These are phyloP conservation scores for Aspergillus udagawae DNA, from an alignment of 2,329 filamentous ascomycete species.

Conservation along the genomic window DNA sequence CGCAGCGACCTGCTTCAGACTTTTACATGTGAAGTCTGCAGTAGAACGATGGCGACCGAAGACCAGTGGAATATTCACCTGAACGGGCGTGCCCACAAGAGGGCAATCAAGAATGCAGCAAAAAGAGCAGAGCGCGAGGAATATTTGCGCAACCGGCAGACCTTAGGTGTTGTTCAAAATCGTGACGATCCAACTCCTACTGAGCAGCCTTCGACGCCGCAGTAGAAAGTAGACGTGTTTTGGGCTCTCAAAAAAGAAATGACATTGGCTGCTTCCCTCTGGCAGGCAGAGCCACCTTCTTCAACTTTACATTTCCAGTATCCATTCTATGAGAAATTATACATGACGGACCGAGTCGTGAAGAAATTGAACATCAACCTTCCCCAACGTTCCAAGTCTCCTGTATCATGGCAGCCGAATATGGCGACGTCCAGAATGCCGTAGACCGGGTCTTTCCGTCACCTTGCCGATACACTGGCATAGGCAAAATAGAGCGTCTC, in stretches of 20 bases:
- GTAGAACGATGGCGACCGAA: slow-evolving; percentile 51
- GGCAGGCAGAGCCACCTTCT: background rate
- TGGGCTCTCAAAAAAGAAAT: background rate
- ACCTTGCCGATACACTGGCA: background rate
- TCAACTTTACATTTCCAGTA: background rate
- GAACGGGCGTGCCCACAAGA: slow-evolving; percentile 55
- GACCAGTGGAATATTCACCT: slow-evolving; percentile 57
- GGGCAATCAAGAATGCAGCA: slow-evolving; percentile 46
- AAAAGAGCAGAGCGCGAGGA: slow-evolving; percentile 29
- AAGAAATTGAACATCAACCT: background rate
- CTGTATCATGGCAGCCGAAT: background rate
- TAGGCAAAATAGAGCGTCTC: background rate
- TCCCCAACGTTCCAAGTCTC: background rate
- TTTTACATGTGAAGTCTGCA: slow-evolving; percentile 65
- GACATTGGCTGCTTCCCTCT: background rate
- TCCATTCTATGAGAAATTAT: background rate
- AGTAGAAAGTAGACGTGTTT: background rate
- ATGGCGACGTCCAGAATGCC: background rate
- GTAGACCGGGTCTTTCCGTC: background rate
- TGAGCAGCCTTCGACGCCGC: background rate
- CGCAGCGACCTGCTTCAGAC: slow-evolving; percentile 50
- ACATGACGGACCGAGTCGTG: background rate
- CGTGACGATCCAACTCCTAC: background rate
- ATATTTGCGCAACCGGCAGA: slow-evolving; percentile 26
- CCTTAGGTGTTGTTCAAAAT: background rate